Conservation (phyloP, 176 grass and related monocot species). For the Pontederia crassipes region DNA sequence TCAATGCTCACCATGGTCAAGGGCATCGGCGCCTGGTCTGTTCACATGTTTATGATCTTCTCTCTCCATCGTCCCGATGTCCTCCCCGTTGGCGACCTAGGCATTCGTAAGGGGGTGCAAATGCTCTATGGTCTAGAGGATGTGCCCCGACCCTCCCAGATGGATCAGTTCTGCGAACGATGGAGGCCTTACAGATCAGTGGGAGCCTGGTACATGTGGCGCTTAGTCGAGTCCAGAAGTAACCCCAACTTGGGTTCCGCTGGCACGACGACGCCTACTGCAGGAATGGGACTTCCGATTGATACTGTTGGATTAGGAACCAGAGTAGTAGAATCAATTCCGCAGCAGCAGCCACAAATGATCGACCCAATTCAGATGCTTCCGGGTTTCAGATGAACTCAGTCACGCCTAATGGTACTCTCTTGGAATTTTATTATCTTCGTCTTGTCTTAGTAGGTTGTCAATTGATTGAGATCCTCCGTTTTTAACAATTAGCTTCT, state of each 20-base stretch:
- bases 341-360: too few relatives aligned
- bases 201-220: constrained; percentile 97
- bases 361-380: too few relatives aligned
- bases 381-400: too few relatives aligned
- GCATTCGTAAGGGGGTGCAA: constrained; percentile 82
- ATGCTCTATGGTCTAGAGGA: constrained; percentile 59
- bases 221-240: constrained; percentile 53
- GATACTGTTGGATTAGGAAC: too few relatives aligned
- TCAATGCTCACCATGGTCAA: constrained; percentile 96
- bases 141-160: constrained; percentile 59
- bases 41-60: constrained; percentile 99
- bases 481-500: too few relatives aligned
- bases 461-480: too few relatives aligned
- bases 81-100: constrained; percentile 68
- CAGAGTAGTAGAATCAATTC: too few relatives aligned
- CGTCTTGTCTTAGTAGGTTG: too few relatives aligned
- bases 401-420: too few relatives aligned
- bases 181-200: constrained; percentile 86
- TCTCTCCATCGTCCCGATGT: constrained; percentile 76
- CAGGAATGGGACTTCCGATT: too few relatives aligned
- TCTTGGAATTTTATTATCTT: too few relatives aligned
- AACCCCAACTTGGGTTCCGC: constrained; percentile 9
- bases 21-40: constrained; percentile 80
- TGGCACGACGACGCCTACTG: not conserved
- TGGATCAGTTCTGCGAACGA: constrained; percentile 67